Base-by-base conservation (phyloP, 352 stramenopile species). In the Globisporangium cylindrosporum region DNA sequence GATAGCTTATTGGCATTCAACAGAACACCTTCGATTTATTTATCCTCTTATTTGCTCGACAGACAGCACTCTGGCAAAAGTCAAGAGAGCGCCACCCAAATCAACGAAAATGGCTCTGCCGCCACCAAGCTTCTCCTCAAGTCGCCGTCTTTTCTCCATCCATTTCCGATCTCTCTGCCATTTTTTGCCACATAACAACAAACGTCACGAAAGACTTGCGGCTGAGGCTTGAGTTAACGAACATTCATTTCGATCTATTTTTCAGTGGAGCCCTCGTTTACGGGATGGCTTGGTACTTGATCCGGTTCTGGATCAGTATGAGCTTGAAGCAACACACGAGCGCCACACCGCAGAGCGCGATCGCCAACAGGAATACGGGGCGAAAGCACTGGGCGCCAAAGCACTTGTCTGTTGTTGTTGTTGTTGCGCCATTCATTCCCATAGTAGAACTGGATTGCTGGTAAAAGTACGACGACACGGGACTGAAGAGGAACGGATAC, bases 401-500 rank as follows among this genome's bases (percentile, higher is more conserved):
- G 63, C 88, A 95, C 60, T 88, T 93, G 49, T 87, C 70, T 3
- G 10, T 27, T 25, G 2, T 27, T 27, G 25, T 27, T 27, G 25
- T 27, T 27, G 25, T 27, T 27, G 15, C 5, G 10, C 71, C 59
- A 20, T 79, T 53, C 6, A 69, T 62, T 12, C 64, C 43, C 20
- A 55, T 64, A 9, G 67, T 49, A 12, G 32, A 66, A 1, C 74
- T 64, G 7, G 75, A 74, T 41, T 66, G 73, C 57, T 91, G 75
- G 70, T 95, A 95, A 46, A 93, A 73, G 48, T 75, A 89, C 27
- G 86, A 93, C 53, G 84, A 85, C 29, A 95, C 68, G 12, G 88
- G 88, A 55, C 86, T 91, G 56, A 86, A 86, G 64, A 94, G 74
- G 20, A 95, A 77, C 43, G 88, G 88, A 59, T 92, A 95, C 8